Evolutionary conservation across 2,329 filamentous ascomycete species (phyloP).

Genomic region (Colletotrichum agaves): DNA sequence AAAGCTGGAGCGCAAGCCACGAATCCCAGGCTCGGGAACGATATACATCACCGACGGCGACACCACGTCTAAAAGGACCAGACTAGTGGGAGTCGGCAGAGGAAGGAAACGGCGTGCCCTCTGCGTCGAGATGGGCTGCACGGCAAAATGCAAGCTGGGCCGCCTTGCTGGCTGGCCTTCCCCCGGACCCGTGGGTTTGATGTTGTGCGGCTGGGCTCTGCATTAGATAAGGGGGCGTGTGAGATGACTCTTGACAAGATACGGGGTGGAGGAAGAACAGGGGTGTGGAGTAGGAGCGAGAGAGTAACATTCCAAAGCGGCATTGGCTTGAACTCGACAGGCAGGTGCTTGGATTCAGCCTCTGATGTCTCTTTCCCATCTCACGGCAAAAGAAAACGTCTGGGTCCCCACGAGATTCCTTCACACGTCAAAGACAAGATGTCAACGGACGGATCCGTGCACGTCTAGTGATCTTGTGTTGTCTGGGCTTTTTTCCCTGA

Average conservation of each 20-base stretch:
- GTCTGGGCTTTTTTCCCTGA: background rate
- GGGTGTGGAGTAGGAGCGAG: background rate
- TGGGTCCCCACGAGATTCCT: background rate
- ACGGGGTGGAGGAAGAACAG: background rate
- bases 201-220: too few species aligned
- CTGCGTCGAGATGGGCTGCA: too few species aligned
- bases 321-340: background rate
- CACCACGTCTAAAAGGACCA: too few species aligned
- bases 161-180: too few species aligned
- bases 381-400: background rate
- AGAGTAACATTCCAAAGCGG: conserved; percentile 4
- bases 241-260: background rate
- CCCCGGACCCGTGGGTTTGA: too few species aligned
- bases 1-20: background rate
- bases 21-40: background rate
- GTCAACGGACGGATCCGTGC: background rate
- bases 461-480: background rate
- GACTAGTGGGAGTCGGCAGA: too few species aligned
- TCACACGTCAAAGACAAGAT: conserved; percentile 12
- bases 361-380: background rate
- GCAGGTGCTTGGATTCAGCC: conserved; percentile 11
- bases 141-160: too few species aligned
- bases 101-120: too few species aligned
- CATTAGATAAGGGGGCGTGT: background rate
- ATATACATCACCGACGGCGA: too few species aligned